A percentile compares a stretch with the other conserved stretches of the same genome.
Evolutionary conservation across 1,284 basidiomycete species (phyloP).

Genomic region (Trametes pubescens): DNA sequence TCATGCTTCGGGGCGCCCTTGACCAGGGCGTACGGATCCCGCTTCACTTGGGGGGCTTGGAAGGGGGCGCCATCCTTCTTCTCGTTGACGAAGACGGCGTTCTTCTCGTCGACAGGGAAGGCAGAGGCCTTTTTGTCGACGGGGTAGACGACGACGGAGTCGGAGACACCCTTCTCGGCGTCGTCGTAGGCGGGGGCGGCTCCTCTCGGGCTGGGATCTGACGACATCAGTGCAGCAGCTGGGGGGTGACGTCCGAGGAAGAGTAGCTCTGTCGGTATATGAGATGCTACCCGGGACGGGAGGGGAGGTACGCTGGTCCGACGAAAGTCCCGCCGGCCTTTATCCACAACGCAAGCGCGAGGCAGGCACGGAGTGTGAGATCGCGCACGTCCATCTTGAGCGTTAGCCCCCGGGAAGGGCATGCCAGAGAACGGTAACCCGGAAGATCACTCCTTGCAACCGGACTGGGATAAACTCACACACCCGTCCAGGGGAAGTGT

Average conservation of each 20-base stretch:
- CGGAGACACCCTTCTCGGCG: constrained; percentile 65
- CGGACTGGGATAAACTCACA: constrained; percentile 30
- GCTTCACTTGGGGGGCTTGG: constrained; percentile 48
- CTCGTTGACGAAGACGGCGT: constrained; percentile 41
- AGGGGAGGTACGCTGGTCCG: constrained; percentile 28
- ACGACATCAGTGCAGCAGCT: constrained; percentile 35
- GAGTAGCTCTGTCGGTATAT: constrained; percentile 26
- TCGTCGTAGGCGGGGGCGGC: constrained; percentile 54
- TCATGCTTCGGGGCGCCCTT: constrained; percentile 47
- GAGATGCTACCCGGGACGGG: constrained; percentile 34
- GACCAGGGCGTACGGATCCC: constrained; percentile 48
- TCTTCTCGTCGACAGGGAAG: constrained; percentile 45
- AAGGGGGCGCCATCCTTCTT: constrained; percentile 44
- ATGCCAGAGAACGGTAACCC: constrained; percentile 28
- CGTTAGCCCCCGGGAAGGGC: constrained; percentile 24
- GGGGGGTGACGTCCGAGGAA: constrained; percentile 23
- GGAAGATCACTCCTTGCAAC: constrained; percentile 31
- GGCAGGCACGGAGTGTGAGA: constrained; percentile 35
- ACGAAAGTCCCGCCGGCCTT: constrained; percentile 34
- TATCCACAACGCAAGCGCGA: constrained; percentile 32
- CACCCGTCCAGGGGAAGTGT: constrained; percentile 21
- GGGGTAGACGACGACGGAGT: constrained; percentile 42
- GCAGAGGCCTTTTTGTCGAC: constrained; percentile 46
- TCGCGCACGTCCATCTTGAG: constrained; percentile 26
- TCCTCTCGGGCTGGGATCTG: constrained; percentile 38